These are phyloP conservation scores for Mercurialis annua DNA, from an alignment of 345 rosid species.

Conservation along the genomic window DNA sequence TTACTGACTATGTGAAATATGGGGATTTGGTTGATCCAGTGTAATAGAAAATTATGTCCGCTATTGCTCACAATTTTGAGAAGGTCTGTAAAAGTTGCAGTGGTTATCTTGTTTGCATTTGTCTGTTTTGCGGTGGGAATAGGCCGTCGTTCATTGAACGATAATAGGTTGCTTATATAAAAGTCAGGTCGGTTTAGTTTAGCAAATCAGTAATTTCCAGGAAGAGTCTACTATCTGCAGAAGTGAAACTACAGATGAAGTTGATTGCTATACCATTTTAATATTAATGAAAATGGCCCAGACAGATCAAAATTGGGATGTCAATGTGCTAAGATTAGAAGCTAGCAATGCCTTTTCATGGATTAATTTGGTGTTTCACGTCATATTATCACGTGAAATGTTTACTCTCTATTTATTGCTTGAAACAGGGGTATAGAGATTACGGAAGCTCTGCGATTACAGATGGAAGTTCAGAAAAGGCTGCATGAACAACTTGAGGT, in stretches of 20 bases:
- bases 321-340: background rate
- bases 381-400: background rate
- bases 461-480: constrained; percentile 87
- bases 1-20: background rate
- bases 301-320: background rate
- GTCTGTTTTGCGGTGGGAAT: background rate
- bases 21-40: background rate
- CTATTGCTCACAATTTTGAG: background rate
- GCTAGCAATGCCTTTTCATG: constrained; percentile 1
- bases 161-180: background rate
- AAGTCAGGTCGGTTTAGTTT: background rate
- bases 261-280: background rate
- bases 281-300: background rate
- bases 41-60: background rate
- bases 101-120: background rate
- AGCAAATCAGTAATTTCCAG: background rate
- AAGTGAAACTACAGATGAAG: background rate
- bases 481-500: constrained; percentile 98
- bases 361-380: constrained; percentile 6
- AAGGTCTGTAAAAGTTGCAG: background rate
- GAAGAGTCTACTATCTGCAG: background rate
- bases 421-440: constrained; percentile 60
- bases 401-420: constrained; percentile 13
- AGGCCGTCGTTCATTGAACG: background rate
- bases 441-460: constrained; percentile 83